Conservation (phyloP, 176 grass and related monocot genomes). For the Triticum turgidum region DNA sequence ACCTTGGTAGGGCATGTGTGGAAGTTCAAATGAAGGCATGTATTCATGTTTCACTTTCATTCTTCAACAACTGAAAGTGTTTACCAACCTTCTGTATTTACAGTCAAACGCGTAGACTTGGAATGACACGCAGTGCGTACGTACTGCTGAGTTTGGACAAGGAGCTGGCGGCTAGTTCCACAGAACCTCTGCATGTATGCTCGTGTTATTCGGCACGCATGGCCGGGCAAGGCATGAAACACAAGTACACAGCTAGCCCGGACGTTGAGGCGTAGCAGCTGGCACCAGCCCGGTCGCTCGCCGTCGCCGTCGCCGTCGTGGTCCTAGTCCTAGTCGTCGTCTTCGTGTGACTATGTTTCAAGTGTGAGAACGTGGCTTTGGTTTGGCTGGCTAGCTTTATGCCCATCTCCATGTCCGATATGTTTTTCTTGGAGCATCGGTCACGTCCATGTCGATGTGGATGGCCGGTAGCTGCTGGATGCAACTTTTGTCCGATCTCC, state of each 20-base stretch:
- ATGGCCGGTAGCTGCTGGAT: neutral
- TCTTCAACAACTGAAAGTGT: neutral
- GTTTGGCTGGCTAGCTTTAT: neutral
- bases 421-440: neutral
- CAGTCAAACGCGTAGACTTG: neutral
- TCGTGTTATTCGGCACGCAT: neutral
- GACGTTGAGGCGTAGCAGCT: neutral
- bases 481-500: neutral
- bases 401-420: neutral
- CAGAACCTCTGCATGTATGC: neutral
- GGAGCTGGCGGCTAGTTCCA: no score
- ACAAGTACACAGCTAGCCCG: neutral
- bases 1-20: no score
- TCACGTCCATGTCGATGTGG: slow-evolving; percentile 11
- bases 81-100: neutral
- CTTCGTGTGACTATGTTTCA: neutral
- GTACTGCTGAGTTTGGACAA: no score
- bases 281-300: neutral
- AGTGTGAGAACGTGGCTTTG: neutral
- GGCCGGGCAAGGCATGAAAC: neutral
- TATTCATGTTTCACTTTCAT: no score
- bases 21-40: no score
- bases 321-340: neutral
- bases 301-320: neutral
- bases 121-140: neutral